These are phyloP conservation scores for Psilocybe subaeruginosa DNA, from an alignment of 768 basidiomycete species.

Conservation along the genomic window DNA sequence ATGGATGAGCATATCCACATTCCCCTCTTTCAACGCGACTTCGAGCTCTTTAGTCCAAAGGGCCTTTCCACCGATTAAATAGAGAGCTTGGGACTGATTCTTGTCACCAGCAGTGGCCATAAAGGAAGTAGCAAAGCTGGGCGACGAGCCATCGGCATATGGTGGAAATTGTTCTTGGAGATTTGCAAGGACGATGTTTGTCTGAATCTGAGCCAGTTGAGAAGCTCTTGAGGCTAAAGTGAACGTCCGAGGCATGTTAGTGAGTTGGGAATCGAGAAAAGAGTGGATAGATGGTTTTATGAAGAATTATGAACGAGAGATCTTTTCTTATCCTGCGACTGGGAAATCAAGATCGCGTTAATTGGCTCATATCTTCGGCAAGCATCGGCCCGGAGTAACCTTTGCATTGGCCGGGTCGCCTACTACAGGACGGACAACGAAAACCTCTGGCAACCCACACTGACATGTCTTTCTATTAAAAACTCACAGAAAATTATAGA, in stretches of 20 bases:
- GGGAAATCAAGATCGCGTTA: slow-evolving; percentile 10
- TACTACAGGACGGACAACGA: not conserved
- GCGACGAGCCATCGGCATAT: slow-evolving; percentile 32
- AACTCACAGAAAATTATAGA: slow-evolving; percentile 3
- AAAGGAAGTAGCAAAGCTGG: slow-evolving; percentile 47
- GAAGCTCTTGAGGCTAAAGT: slow-evolving; percentile 86
- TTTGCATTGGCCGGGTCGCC: slow-evolving; percentile 63
- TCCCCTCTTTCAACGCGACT: slow-evolving; percentile 68
- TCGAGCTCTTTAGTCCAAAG: slow-evolving; percentile 98
- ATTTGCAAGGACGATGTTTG: slow-evolving; percentile 72
- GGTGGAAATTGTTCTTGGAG: slow-evolving; percentile 62
- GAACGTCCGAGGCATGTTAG: slow-evolving; percentile 50
- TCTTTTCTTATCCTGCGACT: slow-evolving; percentile 2
- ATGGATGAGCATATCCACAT: slow-evolving; percentile 93
- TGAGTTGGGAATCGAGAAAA: not conserved
- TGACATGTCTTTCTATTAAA: not conserved
- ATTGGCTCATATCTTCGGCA: slow-evolving; percentile 13
- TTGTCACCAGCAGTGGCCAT: slow-evolving; percentile 82
- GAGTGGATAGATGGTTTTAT: slow-evolving; percentile 1
- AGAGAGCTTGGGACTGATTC: slow-evolving; percentile 85
- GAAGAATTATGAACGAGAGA: not conserved
- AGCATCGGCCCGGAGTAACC: slow-evolving; percentile 13
- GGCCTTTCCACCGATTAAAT: slow-evolving; percentile 88
- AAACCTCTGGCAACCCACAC: not conserved
- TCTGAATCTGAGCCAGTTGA: slow-evolving; percentile 89